These are phyloP conservation scores for Coemansia sp. DNA, from an alignment of 192 early-diverging fungal genomes.

Conservation along the genomic window DNA sequence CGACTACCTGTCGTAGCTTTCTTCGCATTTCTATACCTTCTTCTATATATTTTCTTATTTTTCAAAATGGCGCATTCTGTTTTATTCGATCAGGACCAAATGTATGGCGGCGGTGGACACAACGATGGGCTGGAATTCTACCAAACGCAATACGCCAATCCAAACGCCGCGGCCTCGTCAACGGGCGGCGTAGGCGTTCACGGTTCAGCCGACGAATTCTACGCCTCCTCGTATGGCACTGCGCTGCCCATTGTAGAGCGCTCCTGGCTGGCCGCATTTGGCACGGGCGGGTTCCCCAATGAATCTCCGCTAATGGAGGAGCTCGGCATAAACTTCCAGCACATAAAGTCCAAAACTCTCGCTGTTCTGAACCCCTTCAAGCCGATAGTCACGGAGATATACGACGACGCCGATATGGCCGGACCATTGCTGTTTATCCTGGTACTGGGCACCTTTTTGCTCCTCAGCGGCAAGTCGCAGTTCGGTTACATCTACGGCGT, in stretches of 20 bases:
- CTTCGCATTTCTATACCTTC: background rate
- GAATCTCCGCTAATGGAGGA: conserved; percentile 95
- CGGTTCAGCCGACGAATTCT: conserved; percentile 49
- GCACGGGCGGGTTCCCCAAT: conserved; percentile 85
- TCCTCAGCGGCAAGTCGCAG: conserved; percentile 89
- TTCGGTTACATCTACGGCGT: conserved; percentile 99
- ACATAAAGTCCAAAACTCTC: conserved; percentile 84
- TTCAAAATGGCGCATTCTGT: conserved; percentile 51
- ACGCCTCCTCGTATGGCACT: conserved; percentile 48
- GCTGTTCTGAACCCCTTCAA: conserved; percentile 84
- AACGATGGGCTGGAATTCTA: conserved; percentile 51
- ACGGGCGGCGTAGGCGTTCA: conserved; percentile 19
- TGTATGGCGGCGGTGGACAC: conserved; percentile 23
- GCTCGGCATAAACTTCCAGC: conserved; percentile 90
- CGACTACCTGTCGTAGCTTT: too few species aligned
- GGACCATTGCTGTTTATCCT: conserved; percentile 92
- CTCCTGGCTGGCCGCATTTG: conserved; percentile 72
- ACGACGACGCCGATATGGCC: conserved; percentile 95
- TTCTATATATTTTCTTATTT: background rate
- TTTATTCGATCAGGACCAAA: conserved; percentile 48
- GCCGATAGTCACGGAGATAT: conserved; percentile 73
- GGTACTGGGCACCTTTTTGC: conserved; percentile 84
- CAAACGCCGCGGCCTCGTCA: conserved; percentile 17
- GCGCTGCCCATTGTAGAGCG: conserved; percentile 51
- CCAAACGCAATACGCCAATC: conserved; percentile 50